These are phyloP conservation scores for Clausena lansium DNA, from an alignment of 345 rosid genomes.

Conservation along the genomic window DNA sequence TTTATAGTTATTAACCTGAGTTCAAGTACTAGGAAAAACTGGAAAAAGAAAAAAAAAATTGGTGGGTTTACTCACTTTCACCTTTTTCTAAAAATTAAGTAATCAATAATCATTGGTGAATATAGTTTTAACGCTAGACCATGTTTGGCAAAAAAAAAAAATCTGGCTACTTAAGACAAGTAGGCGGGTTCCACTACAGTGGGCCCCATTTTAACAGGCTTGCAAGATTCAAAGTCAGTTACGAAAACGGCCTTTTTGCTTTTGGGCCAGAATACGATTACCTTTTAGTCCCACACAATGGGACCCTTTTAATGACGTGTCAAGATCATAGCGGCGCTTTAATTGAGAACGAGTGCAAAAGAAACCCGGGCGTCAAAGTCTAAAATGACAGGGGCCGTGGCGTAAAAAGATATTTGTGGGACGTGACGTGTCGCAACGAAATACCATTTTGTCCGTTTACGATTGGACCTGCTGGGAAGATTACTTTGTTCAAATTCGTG, in stretches of 20 bases:
- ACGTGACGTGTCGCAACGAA: background rate
- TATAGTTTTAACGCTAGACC: too few relatives aligned
- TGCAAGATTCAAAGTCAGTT: background rate
- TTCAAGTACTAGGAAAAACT: too few relatives aligned
- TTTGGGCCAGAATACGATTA: background rate
- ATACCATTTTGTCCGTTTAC: background rate
- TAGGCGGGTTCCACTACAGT: background rate
- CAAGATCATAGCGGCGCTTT: background rate
- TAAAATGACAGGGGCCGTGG: background rate
- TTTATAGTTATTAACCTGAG: too few relatives aligned
- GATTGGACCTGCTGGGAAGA: background rate
- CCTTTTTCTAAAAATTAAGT: too few relatives aligned
- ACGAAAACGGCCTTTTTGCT: background rate
- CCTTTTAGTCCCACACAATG: background rate
- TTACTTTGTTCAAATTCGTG: background rate
- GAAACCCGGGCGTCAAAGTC: background rate
- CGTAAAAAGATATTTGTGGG: background rate
- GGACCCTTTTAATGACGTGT: background rate
- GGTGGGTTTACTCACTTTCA: too few relatives aligned
- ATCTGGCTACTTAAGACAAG: too few relatives aligned
- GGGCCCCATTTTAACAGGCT: background rate
- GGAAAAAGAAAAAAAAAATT: too few relatives aligned
- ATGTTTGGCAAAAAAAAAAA: too few relatives aligned
- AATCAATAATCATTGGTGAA: too few relatives aligned
- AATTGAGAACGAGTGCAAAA: background rate